Percentiles rank a stretch among this genome's conserved stretches.
Conservation (phyloP, 2,329 filamentous ascomycete species). For the Fusarium xylarioides region DNA sequence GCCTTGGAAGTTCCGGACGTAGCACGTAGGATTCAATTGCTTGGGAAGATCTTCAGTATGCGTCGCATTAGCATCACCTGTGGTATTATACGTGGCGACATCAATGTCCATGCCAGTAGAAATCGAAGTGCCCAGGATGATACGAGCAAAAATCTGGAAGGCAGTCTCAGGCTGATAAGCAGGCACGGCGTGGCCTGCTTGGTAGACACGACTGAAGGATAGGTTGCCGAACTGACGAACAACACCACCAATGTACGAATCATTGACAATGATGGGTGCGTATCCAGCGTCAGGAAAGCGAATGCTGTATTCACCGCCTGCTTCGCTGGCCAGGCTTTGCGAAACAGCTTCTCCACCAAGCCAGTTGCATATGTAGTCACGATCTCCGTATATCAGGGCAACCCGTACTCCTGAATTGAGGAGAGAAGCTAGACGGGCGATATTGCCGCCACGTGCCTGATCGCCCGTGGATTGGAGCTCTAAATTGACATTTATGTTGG, state of each 20-base stretch:
- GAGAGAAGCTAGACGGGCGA: constrained; percentile 67
- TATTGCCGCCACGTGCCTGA: constrained; percentile 69
- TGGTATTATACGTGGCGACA: constrained; percentile 62
- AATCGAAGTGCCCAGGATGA: constrained; percentile 64
- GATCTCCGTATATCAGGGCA: constrained; percentile 74
- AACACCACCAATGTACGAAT: constrained; percentile 73
- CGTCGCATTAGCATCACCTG: constrained; percentile 66
- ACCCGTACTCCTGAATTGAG: constrained; percentile 72
- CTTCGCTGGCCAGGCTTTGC: constrained; percentile 64
- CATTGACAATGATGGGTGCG: constrained; percentile 74
- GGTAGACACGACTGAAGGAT: constrained; percentile 72
- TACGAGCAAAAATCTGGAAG: constrained; percentile 68
- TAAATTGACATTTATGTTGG: constrained; percentile 55
- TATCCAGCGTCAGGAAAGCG: constrained; percentile 75
- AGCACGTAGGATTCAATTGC: constrained; percentile 65
- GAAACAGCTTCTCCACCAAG: constrained; percentile 80
- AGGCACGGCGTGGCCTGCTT: constrained; percentile 71
- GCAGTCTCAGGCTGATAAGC: constrained; percentile 69
- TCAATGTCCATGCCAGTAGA: constrained; percentile 64
- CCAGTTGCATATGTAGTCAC: constrained; percentile 73
- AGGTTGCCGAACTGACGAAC: constrained; percentile 82
- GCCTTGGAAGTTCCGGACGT: constrained; percentile 59
- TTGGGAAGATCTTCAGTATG: constrained; percentile 62
- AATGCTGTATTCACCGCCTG: constrained; percentile 56
- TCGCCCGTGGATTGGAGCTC: constrained; percentile 65